Base-by-base conservation (phyloP, 805 yeast genomes). In the Yamadazyma phyllophila region DNA sequence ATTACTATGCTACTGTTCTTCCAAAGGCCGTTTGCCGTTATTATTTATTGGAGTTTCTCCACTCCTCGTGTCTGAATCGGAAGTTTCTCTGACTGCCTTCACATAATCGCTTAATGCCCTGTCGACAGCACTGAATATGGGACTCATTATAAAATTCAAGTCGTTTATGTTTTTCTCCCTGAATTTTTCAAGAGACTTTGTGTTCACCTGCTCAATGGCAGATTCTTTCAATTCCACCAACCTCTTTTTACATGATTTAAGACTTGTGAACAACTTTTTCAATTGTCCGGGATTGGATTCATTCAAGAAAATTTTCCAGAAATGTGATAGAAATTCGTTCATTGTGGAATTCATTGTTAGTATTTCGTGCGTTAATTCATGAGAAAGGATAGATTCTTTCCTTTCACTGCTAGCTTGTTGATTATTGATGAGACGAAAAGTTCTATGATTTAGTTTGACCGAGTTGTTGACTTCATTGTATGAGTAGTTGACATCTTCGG, bases 261-360 rank as follows among this genome's bases (percentile, higher is more conserved):
- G 58, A 33, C 65, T 66, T 7, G 62, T 51, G 36, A 62, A 71
- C n/a, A 71, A 50, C 47, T 66, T 69, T 49, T 66, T 67, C 38
- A 71, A 56, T 47, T 67, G 72, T 12, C 43, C 61, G 1, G 74
- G 70, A 45, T 67, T 69, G 43, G 60, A 63, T 6, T 68, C 72
- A 43, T 57, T 60, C 20, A 66, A 55, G 42, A 58, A 71, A 0
- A 71, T 47, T 41, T 65, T 62, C 77, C 77, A 71, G 45, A 71
- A 71, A 46, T 71, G 76, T 39, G 73, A 67, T 17, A 71, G 55
- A 44, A 71, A 69, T 53, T 71, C 77, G 41, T 63, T 63, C n/a
- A 66, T 56, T 3, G 74, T 71, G 42, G 69, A 62, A 49, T 70
- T 71, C 52, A 62, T 65, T 4, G 63, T 57, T 13, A 68, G 59